Evolutionary conservation across 805 yeast genomes (phyloP).

Genomic region (Pichia sporocuriosa): DNA sequence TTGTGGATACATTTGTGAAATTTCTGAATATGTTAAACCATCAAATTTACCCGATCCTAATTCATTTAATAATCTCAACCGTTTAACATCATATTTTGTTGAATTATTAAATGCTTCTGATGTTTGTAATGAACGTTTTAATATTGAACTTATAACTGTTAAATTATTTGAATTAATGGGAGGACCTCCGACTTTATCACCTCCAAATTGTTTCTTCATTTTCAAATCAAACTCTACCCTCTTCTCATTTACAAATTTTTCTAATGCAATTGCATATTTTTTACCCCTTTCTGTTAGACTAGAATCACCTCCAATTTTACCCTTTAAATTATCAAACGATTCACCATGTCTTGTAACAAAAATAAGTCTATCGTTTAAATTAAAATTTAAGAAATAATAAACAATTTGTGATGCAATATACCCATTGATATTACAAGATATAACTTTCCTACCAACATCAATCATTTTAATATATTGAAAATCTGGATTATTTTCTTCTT

Average conservation of each 20-base stretch:
- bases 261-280: slow-evolving; percentile 64
- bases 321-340: slow-evolving; percentile 74
- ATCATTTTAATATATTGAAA: slow-evolving; percentile 92
- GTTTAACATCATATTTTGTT: slow-evolving; percentile 60
- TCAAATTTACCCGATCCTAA: slow-evolving; percentile 90
- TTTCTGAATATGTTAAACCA: slow-evolving; percentile 87
- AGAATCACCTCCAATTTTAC: slow-evolving; percentile 91
- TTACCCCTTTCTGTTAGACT: slow-evolving; percentile 70
- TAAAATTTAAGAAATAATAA: slow-evolving; percentile 82
- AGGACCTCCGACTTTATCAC: slow-evolving; percentile 40
- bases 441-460: slow-evolving; percentile 90
- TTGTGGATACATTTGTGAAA: slow-evolving; percentile 60
- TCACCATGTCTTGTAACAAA: slow-evolving; percentile 97
- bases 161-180: no score
- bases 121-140: slow-evolving; percentile 70
- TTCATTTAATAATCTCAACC: slow-evolving; percentile 90
- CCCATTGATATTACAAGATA: slow-evolving; percentile 80
- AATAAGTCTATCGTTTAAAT: slow-evolving; percentile 80
- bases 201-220: slow-evolving; percentile 50
- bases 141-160: slow-evolving; percentile 84
- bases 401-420: slow-evolving; percentile 90
- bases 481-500: slow-evolving; percentile 54
- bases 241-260: slow-evolving; percentile 67
- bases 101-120: slow-evolving; percentile 63
- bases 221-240: slow-evolving; percentile 58